Percentiles rank a stretch among this genome's conserved stretches.
Conservation (phyloP, 2,329 filamentous ascomycete species). For the Claviceps lovelessii region DNA sequence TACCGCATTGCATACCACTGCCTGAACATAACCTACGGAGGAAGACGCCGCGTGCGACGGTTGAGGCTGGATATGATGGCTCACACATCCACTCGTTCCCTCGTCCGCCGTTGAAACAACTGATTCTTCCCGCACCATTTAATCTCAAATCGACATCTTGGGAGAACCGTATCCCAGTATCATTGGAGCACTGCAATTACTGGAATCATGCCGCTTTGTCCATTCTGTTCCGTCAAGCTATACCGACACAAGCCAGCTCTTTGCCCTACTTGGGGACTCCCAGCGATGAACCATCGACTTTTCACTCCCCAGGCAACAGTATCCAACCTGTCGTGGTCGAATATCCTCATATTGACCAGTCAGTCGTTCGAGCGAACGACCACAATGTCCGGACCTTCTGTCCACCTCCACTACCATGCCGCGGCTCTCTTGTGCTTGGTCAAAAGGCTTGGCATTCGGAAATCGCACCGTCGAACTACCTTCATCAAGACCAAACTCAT, state of each 20-base stretch:
- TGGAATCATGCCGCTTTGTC: slow-evolving; percentile 1
- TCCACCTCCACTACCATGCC: slow-evolving; percentile 19
- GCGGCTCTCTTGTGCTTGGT: slow-evolving; percentile 18
- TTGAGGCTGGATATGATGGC: slow-evolving; percentile 83
- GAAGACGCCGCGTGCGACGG: slow-evolving; percentile 88
- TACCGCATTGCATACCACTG: slow-evolving; percentile 9
- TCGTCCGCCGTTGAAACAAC: slow-evolving; percentile 68
- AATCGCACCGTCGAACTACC: slow-evolving; percentile 5
- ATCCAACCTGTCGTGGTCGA: slow-evolving; percentile 6
- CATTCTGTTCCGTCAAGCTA: not conserved
- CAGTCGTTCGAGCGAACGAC: slow-evolving; percentile 21
- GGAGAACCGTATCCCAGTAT: slow-evolving; percentile 2
- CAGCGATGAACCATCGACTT: not conserved
- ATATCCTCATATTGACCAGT: slow-evolving; percentile 13
- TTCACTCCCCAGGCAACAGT: not conserved
- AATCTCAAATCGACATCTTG: slow-evolving; percentile 9
- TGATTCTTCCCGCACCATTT: slow-evolving; percentile 50
- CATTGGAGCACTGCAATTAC: slow-evolving; percentile 5
- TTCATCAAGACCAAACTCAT: not conserved
- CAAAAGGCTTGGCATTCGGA: slow-evolving; percentile 12
- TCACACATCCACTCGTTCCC: slow-evolving; percentile 58
- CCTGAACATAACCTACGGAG: slow-evolving; percentile 52
- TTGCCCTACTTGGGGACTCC: not conserved
- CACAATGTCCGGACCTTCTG: slow-evolving; percentile 25
- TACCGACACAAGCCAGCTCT: not conserved